A percentile compares a stretch with the other conserved stretches of the same genome.
Conservation (phyloP, 2,329 filamentous ascomycete genomes). For the Aureobasidium sp. region DNA sequence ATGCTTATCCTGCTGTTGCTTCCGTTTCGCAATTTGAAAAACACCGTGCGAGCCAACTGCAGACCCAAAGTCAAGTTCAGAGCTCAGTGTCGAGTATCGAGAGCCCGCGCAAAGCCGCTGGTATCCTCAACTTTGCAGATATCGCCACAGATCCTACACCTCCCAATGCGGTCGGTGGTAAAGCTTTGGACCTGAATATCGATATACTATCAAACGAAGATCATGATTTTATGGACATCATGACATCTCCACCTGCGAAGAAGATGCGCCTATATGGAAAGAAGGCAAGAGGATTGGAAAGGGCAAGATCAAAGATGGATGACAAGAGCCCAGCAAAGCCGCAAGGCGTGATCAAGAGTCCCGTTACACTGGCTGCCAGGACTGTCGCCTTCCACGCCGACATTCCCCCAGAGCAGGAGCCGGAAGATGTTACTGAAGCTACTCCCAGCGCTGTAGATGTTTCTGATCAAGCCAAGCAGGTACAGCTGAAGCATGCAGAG, state of each 20-base stretch:
- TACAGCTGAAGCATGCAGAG: not conserved
- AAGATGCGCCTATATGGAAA: conserved; percentile 22
- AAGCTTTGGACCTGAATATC: conserved; percentile 25
- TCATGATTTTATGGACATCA: conserved; percentile 25
- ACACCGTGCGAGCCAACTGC: conserved; percentile 22
- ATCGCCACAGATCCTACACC: conserved; percentile 23
- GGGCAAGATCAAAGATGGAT: not conserved
- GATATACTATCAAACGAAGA: conserved; percentile 32
- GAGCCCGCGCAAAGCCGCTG: conserved; percentile 27
- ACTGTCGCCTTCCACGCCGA: not conserved
- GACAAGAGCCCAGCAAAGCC: not conserved
- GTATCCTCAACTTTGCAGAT: conserved; percentile 25
- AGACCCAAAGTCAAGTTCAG: not conserved
- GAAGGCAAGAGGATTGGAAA: conserved; percentile 15
- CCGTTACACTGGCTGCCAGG: not conserved
- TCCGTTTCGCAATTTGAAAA: conserved; percentile 17
- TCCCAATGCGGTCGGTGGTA: conserved; percentile 18
- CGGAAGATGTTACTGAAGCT: not conserved
- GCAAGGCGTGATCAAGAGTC: not conserved
- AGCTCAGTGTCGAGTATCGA: conserved; percentile 17
- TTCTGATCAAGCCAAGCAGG: not conserved
- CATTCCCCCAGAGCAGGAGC: not conserved
- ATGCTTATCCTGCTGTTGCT: not conserved
- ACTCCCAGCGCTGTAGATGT: not conserved
- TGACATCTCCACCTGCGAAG: conserved; percentile 25